Base-by-base conservation (phyloP, 345 rosid genomes). In the Barbarea vulgaris region DNA sequence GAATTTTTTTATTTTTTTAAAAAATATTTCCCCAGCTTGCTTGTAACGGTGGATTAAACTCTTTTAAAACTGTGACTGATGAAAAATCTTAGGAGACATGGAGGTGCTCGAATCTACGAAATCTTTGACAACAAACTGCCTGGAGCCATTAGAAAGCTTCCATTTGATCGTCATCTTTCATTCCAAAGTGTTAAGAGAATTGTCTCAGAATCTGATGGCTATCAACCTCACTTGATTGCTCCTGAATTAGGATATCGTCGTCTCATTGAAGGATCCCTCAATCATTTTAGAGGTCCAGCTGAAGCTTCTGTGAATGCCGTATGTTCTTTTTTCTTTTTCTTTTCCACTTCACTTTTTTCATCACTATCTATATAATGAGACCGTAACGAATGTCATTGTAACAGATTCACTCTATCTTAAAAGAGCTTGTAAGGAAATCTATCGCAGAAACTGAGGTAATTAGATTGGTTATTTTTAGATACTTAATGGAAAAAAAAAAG, bases 281-380 rank as follows among this genome's bases (percentile, higher is more conserved):
- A 80, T 72, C 85, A 81, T 84, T 91, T 91, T 66, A 82, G 88
- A 82, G 97, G 92, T 67, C 97, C 97, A 66, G 87, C 93, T 53
- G 97, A 91, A 83, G 89, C 97, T 76, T 91, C 97, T 5, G 93
- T 86, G 42, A 90, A 91, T 76, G 92, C 97, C 56, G 97, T 88
- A 85, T 28, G 91, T 78, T 70, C 42, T 19, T 50, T 55, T 4
- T 3, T n/a, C n/a, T n/a, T n/a, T n/a, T 78, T 70, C 42, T 19
- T 50, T 55, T 4, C 2, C 36, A 68, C 54, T 30, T 28, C 25
- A 50, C 0, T 17, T 6, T 1, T 1, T 9, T 18, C 13, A 25
- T 24, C 15, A 56, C 3, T 31, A 9, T 56, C 13, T 31, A 11
- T 21, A 11, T 53, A 54, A 31, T 31, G 37, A 66, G 24, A 74